Base-by-base conservation (phyloP, 495 filamentous ascomycete species). In the Tuber borchii region DNA sequence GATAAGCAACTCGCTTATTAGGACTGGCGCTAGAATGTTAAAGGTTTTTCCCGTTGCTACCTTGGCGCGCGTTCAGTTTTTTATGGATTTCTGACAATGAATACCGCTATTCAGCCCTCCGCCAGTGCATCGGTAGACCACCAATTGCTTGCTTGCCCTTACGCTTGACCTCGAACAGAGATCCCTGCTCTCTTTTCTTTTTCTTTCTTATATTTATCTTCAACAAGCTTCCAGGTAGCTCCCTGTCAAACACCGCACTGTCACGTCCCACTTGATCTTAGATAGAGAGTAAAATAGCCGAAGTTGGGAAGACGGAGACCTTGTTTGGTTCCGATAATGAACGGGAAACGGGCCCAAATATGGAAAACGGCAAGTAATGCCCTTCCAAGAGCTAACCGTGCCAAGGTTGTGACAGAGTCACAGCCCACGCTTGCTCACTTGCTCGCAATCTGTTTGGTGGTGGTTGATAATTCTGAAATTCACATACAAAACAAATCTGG, bases 241-340 rank as follows among this genome's bases (percentile, higher is more conserved):
- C n/a, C 9, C n/a, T 26, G 22, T 26, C 8, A 65, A 65, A 65
- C 3, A 17, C 56, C 26, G 14, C 26, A 7, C 56, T 65, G 26
- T 65, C 26, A n/a, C 26, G 14, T 26, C 4, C 17, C 16, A n/a
- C 12, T 17, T 16, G 56, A 26, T 31, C 12, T 31, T 31, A 10
- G 56, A 65, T 0, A 65, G 56, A 7, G 56, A 31, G 56, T 16
- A n/a, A 34, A 65, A 34, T 17, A 65, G 56, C 26, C 14, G 26
- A n/a, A 65, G 56, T 16, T 65, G 12, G 56, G 56, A 65, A 65
- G 14, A 65, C 17, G 56, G 56, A 61, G 2, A 31, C 44, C 51
- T 46, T 48, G 31, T 72, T 72, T 45, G 61, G 40, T 26, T 75
- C 74, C 10, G 74, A 72, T 43, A 31, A 72, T 40, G 69, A 75